These are phyloP conservation scores for Arthrobotrys pseudoclavata DNA, from an alignment of 2,329 filamentous ascomycete species.

Conservation along the genomic window DNA sequence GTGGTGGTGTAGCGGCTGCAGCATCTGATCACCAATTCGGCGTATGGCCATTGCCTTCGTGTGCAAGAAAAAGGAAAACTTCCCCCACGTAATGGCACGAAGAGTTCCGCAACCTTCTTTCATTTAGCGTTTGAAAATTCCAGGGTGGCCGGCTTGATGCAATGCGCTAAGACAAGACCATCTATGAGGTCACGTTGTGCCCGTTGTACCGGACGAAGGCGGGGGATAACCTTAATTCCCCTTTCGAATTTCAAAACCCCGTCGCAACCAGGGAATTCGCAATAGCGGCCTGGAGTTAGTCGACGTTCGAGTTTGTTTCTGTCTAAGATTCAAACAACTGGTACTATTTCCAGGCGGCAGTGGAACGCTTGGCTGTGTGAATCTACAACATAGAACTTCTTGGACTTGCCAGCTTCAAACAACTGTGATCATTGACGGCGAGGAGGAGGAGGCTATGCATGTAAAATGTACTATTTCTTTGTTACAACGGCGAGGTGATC, in stretches of 20 bases:
- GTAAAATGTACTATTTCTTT: slow-evolving; percentile 38
- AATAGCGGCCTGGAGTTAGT: slow-evolving; percentile 35
- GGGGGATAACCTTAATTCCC: slow-evolving; percentile 57
- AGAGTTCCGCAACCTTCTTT: slow-evolving; percentile 60
- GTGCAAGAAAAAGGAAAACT: slow-evolving; percentile 63
- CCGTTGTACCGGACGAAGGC: slow-evolving; percentile 54
- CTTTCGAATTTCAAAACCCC: slow-evolving; percentile 20
- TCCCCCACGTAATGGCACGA: slow-evolving; percentile 62
- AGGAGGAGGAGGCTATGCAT: slow-evolving; percentile 21
- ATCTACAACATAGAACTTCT: slow-evolving; percentile 44
- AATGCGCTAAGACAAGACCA: slow-evolving; percentile 44
- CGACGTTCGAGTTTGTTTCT: slow-evolving; percentile 23
- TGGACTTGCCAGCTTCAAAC: slow-evolving; percentile 55
- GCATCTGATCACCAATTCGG: slow-evolving; percentile 64
- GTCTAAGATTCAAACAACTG: slow-evolving; percentile 30
- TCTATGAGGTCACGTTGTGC: slow-evolving; percentile 59
- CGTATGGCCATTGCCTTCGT: slow-evolving; percentile 59
- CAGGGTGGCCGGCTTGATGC: slow-evolving; percentile 55
- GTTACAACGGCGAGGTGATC: slow-evolving; percentile 33
- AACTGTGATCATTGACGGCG: slow-evolving; percentile 23
- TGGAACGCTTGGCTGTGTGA: slow-evolving; percentile 60
- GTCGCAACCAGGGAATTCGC: slow-evolving; percentile 44
- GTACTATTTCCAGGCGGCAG: slow-evolving; percentile 56
- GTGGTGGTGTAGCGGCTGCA: slow-evolving; percentile 30
- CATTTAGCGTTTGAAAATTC: slow-evolving; percentile 66